Conservation (phyloP, 805 yeast genomes). For the Starmerella khaoyaiensis region DNA sequence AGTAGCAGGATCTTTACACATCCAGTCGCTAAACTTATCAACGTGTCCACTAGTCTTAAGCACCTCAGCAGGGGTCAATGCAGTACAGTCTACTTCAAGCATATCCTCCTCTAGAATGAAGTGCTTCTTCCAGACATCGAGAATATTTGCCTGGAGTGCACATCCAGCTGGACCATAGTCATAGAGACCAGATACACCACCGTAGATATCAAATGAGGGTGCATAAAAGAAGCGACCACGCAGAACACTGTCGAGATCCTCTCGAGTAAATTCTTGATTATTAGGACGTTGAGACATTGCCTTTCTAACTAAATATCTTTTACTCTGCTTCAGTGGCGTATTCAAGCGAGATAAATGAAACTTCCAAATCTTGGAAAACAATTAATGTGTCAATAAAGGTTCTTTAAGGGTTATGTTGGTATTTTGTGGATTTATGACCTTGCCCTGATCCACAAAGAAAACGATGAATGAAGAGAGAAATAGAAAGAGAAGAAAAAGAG, state of each 20-base stretch:
- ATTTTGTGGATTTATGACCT: too few relatives aligned
- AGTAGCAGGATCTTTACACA: slow-evolving; percentile 89
- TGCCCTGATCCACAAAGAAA: too few relatives aligned
- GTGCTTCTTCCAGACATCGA: slow-evolving; percentile 96
- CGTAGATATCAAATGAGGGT: slow-evolving; percentile 93
- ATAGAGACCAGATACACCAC: slow-evolving; percentile 95
- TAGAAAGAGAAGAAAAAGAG: too few relatives aligned
- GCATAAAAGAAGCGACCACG: slow-evolving; percentile 95
- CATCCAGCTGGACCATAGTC: slow-evolving; percentile 99
- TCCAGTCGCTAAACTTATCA: slow-evolving; percentile 98
- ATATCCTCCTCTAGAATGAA: slow-evolving; percentile 95
- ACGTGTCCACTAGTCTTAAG: slow-evolving; percentile 98
- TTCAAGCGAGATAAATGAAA: too few relatives aligned
- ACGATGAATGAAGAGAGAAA: too few relatives aligned
- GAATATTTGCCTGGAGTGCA: slow-evolving; percentile 89
- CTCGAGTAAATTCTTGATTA: slow-evolving; percentile 51
- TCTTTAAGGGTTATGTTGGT: too few relatives aligned
- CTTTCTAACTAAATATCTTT: too few relatives aligned
- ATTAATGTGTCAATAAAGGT: too few relatives aligned
- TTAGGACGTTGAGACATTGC: slow-evolving; percentile 15
- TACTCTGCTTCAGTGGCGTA: too few relatives aligned
- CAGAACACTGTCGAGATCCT: slow-evolving; percentile 73
- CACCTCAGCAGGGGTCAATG: slow-evolving; percentile 96
- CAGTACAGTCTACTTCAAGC: slow-evolving; percentile 96
- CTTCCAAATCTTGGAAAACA: too few relatives aligned